Evolutionary conservation across 2,329 filamentous ascomycete species (phyloP).

Genomic region (Aspergillus sp.): DNA sequence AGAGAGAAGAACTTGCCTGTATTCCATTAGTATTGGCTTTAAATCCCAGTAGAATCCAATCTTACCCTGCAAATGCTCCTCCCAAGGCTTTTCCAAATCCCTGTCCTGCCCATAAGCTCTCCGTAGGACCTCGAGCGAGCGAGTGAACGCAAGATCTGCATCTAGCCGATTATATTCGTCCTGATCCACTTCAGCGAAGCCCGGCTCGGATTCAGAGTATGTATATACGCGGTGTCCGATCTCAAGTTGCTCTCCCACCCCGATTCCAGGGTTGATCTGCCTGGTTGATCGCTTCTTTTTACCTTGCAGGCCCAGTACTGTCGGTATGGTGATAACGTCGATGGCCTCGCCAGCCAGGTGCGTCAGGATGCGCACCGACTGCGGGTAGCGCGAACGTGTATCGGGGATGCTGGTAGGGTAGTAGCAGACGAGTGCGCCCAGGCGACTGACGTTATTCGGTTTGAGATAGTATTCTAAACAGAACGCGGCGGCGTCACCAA

Average conservation of each 20-base stretch:
- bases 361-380: slow-evolving; percentile 50
- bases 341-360: slow-evolving; percentile 56
- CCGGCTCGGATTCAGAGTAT: slow-evolving; percentile 58
- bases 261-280: slow-evolving; percentile 51
- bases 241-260: slow-evolving; percentile 46
- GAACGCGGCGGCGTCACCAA: slow-evolving; percentile 60
- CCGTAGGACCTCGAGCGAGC: slow-evolving; percentile 60
- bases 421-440: slow-evolving; percentile 62
- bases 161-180: slow-evolving; percentile 66
- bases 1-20: slow-evolving; percentile 35
- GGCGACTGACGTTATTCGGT: slow-evolving; percentile 51
- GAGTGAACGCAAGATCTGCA: slow-evolving; percentile 67
- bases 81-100: slow-evolving; percentile 37
- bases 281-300: slow-evolving; percentile 51
- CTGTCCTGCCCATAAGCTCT: slow-evolving; percentile 55
- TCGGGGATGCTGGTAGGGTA: slow-evolving; percentile 61
- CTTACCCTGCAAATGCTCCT: slow-evolving; percentile 38
- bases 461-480: slow-evolving; percentile 60
- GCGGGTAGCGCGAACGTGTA: slow-evolving; percentile 38
- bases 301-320: slow-evolving; percentile 54
- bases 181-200: slow-evolving; percentile 70
- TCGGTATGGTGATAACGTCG: slow-evolving; percentile 50
- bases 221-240: slow-evolving; percentile 45
- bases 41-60: not conserved
- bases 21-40: not conserved